Evolutionary conservation across 208 protist genomes (phyloP), one percentile per base, ranked within the genome.

Genomic region (Leishmania tarentolae): DNA sequence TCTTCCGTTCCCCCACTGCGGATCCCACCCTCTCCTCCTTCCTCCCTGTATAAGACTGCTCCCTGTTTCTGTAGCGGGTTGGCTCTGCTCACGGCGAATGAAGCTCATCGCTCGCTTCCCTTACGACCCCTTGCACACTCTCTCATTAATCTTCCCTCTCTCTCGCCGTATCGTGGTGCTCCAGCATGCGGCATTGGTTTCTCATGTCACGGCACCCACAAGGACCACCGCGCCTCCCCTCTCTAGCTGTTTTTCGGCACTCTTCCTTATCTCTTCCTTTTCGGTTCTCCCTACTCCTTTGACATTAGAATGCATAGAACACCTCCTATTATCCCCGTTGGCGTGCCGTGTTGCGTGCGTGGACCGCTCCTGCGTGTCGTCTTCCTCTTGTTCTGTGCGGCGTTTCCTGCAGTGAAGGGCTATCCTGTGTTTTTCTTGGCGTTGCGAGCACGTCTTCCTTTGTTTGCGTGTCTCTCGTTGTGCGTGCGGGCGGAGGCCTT

Each of bases 211-310:
- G 56, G 17, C 28, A 2, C 11, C 28, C 56, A 24, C 56, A 15
- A 31, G 9, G 1, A 6, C 57, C 57, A 59, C 19, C 21, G 19
- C 5, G 5, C 57, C 31, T 15, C 1, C 59, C 6, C n/a, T 50
- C 61, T 78, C 17, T 21, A 42, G 46, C 50, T 75, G 44, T 79
- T 21, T 47, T 44, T 7, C 66, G 8, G 40, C 66, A 72, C 66
- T 72, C 40, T 47, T 72, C 40, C 66, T 79, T 73, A 66, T 19
- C 69, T 78, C 65, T 44, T 71, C 40, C 44, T 74, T 52, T 53
- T 77, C 52, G 42, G 21, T 28, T 3, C 0, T 1, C 28, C 31
- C 19, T 11, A 21, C 50, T 0, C 50, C 50, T 17, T 17, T 11
- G 50, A 8, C 28, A 35, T 50, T 37, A 46, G 47, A 50, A 35